Percentiles rank a stretch among this genome's conserved stretches.
Conservation (phyloP, 345 rosid species). For the Diplotaxis tenuifolia region DNA sequence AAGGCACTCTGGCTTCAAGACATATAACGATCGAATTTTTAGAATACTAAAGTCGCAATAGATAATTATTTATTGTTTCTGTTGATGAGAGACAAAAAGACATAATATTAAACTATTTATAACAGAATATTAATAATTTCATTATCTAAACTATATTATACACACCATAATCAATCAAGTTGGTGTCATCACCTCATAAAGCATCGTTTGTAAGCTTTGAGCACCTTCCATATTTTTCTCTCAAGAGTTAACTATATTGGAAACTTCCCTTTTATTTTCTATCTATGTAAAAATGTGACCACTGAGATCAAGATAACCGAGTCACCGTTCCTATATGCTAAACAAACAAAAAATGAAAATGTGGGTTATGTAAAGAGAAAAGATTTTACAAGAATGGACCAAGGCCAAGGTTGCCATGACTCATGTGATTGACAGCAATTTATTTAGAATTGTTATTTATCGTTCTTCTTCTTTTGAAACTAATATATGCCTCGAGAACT, state of each 20-base stretch:
- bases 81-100: conserved; percentile 26
- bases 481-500: conserved; percentile 36
- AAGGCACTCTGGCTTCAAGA: background rate
- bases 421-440: conserved; percentile 31
- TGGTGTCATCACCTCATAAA: conserved; percentile 15
- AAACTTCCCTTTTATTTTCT: background rate
- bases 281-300: background rate
- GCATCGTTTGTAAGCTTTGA: background rate
- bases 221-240: background rate
- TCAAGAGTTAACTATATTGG: background rate
- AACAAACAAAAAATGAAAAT: background rate
- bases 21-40: conserved; percentile 12
- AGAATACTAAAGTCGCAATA: conserved; percentile 20
- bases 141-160: conserved; percentile 18
- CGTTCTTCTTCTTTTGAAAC: conserved; percentile 18
- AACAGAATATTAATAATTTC: conserved; percentile 25
- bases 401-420: conserved; percentile 23
- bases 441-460: conserved; percentile 2
- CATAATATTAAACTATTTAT: conserved; percentile 13
- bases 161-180: conserved; percentile 27
- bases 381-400: background rate
- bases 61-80: conserved; percentile 17
- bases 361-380: background rate
- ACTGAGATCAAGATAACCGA: background rate
- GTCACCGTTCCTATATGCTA: background rate